Evolutionary conservation across 495 filamentous ascomycete species (phyloP).

Genomic region (Tuber calosporum): DNA sequence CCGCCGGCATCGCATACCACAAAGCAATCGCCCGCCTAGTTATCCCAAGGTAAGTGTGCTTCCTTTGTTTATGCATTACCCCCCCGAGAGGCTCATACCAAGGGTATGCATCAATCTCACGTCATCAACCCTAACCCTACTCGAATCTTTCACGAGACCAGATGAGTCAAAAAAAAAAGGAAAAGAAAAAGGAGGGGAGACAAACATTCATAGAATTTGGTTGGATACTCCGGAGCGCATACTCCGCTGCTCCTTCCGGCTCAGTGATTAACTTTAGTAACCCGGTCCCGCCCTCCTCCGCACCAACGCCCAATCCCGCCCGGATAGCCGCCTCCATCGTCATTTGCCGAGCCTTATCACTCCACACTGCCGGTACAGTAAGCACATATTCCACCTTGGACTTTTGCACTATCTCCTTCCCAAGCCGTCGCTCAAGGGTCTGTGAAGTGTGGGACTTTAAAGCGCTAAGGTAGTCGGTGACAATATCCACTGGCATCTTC

Average conservation of each 20-base stretch:
- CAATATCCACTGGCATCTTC: constrained; percentile 55
- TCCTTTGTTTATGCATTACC: not conserved
- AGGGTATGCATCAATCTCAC: not conserved
- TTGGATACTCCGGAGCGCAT: constrained; percentile 54
- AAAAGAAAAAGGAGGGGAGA: constrained; percentile 8
- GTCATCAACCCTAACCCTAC: constrained; percentile 30
- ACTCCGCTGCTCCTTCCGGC: constrained; percentile 49
- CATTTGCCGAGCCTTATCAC: constrained; percentile 63
- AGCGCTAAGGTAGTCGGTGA: constrained; percentile 62
- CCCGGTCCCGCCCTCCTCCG: constrained; percentile 4
- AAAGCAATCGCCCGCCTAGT: constrained; percentile 45
- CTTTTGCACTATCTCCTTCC: constrained; percentile 53
- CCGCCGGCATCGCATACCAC: constrained; percentile 48
- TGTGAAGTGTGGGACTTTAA: constrained; percentile 68
- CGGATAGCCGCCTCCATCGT: constrained; percentile 60
- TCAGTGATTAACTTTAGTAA: constrained; percentile 45
- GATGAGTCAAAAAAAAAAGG: constrained; percentile 13
- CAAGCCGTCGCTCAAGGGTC: constrained; percentile 59
- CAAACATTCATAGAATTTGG: constrained; percentile 45
- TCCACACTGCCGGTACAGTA: constrained; percentile 77
- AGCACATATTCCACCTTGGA: constrained; percentile 62
- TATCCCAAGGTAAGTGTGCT: not conserved
- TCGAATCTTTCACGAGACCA: not conserved
- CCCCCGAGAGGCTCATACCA: not conserved
- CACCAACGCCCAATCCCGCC: constrained; percentile 55